Evolutionary conservation across 305 asterid species (phyloP), one percentile per base, ranked within the genome.

Genomic region (Petunia hybrid): DNA sequence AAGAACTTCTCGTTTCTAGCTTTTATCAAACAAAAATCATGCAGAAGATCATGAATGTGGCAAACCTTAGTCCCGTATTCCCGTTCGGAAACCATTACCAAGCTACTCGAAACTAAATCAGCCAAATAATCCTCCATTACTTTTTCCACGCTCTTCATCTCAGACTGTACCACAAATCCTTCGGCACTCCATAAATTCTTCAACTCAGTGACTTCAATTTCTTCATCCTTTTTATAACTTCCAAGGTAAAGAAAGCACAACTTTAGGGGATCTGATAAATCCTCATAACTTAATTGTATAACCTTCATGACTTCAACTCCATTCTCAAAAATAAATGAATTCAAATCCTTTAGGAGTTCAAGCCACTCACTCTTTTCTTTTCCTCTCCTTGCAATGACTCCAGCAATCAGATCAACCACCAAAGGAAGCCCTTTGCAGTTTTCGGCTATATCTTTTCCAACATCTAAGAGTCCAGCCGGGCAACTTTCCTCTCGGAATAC

Each of bases 391-490:
- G 36, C 1, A 39, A 79, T 74, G 4, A 79, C 39, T 45, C 9
- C 16, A 55, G 7, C 31, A 0, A 56, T 56, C n/a, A 14, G 2
- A 56, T 56, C 63, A 57, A 62, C 16, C 2, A n/a, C 65, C 35
- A 53, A 68, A 76, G 76, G 51, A 74, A 81, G 5, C 12, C 8
- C 64, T 41, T 77, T 64, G 76, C 77, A 53, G 22, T 43, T 6
- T 12, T 9, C 0, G 2, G 59, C 10, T 0, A 83, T 79, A 46
- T 61, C 14, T 41, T 53, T 31, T 8, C 81, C 85, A 22, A 78
- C 48, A 3, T 14, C n/a, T 1, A 67, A 4, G 2, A 78, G 10
- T 39, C 57, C 79, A 3, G 3, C 0, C 2, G 84, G 86, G 43
- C 76, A 84, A 1, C 8, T 5, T 46, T 57, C 64, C 6, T 51